Base-by-base conservation (phyloP, 257 asterid genomes). In the Anisodus acutangulus region DNA sequence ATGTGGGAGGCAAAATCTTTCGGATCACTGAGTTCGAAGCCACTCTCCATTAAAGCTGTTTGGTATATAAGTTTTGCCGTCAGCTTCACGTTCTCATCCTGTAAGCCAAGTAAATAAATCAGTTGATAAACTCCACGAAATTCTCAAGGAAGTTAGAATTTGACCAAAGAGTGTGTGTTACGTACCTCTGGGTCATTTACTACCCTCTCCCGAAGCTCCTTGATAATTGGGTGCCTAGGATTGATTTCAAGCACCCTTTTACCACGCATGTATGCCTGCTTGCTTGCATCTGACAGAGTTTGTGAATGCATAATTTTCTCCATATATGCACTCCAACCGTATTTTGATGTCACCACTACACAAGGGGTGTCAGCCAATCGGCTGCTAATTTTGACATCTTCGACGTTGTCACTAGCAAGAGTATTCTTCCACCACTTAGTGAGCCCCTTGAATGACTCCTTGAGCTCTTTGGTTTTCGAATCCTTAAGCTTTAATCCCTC, bases 251-350 rank as follows among this genome's bases (percentile, higher is more conserved):
- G 93, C 81, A 94, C 97, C 85, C 97, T 93, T 91, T 95, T 95
- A n/a, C 98, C 97, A 12, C 90, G 90, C 98, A 95, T 95, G 89
- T 95, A 95, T 68, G 97, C 97, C 72, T 94, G 97, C 88, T 92
- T 95, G 88, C 81, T 92, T 8, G 98, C 91, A 85, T 95, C 98
- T 8, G 98, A 91, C 12, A 95, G 85, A 9, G 98, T 93, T 86
- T 93, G 98, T 10, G 98, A 92, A 82, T 94, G 97, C 98, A 94
- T 94, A 74, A 95, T 94, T 86, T 97, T 90, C 84, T 95, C 98
- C 98, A 95, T 94, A 86, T 94, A 93, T 35, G 98, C 84, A 68
- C 97, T 95, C 98, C 98, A 95, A 4, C 98, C 98, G 0, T 60
- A 95, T 82, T 95, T 94, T 3, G 98, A 94, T 37, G 98, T 95